A percentile compares a stretch with the other conserved stretches of the same genome.
These are phyloP conservation scores for Lecanoromycetidae sp. DNA, from an alignment of 2,329 filamentous ascomycete species.

Conservation along the genomic window DNA sequence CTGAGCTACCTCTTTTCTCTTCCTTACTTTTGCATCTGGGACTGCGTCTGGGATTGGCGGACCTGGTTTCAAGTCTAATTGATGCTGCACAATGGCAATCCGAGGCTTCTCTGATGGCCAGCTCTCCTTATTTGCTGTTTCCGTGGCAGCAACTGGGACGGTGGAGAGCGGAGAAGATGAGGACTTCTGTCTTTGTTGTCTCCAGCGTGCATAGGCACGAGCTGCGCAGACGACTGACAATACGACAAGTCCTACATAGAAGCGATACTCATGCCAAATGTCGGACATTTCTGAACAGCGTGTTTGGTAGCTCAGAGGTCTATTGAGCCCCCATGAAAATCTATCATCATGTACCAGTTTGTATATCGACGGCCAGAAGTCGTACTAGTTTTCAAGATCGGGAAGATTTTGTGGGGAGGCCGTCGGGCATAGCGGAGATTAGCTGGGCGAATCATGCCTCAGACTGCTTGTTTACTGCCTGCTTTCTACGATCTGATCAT, in stretches of 20 bases:
- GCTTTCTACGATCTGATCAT: neutral
- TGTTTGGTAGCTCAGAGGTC: neutral
- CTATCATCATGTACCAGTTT: too few species aligned
- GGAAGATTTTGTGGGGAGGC: neutral
- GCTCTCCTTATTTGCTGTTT: neutral
- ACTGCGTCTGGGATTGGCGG: neutral
- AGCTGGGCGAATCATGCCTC: neutral
- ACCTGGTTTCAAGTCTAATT: neutral
- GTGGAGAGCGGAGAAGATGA: neutral
- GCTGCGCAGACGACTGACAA: neutral
- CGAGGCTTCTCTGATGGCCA: neutral
- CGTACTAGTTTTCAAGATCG: too few species aligned
- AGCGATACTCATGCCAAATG: slow-evolving; percentile 10
- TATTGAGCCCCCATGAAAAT: too few species aligned
- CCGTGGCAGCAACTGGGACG: neutral
- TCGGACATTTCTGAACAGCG: neutral
- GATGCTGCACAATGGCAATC: neutral
- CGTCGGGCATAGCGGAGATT: neutral
- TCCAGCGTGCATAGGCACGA: neutral
- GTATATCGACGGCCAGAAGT: neutral
- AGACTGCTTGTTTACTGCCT: neutral
- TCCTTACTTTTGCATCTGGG: neutral
- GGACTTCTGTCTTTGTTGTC: neutral
- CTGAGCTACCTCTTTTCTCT: neutral
- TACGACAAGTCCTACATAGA: neutral